Evolutionary conservation across 23 red algal species (phyloP).

Genomic region (Gracilariopsis chorda): DNA sequence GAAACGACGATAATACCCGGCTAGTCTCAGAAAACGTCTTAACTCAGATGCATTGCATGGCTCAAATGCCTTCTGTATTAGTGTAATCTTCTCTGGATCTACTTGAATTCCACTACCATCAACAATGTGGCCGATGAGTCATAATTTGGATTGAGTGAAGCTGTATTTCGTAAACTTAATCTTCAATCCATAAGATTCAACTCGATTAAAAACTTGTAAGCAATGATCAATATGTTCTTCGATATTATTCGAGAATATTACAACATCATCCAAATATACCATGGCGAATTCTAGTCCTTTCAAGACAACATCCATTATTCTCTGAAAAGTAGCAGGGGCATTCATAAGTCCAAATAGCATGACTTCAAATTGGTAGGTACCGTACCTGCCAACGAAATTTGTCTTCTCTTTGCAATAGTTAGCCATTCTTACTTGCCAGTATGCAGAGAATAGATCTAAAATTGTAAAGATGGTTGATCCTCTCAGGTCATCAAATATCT

Average conservation of each 20-base stretch:
- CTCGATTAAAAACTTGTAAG: background rate
- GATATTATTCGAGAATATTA: background rate
- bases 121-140: background rate
- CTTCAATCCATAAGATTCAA: background rate
- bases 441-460: background rate
- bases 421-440: background rate
- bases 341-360: constrained; percentile 4
- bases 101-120: background rate
- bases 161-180: background rate
- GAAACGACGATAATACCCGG: background rate
- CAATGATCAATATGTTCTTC: background rate
- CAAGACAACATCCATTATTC: background rate
- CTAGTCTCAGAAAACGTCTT: background rate
- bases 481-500: constrained; percentile 13
- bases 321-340: constrained; percentile 1
- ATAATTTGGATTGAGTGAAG: background rate
- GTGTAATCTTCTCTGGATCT: background rate
- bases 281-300: background rate
- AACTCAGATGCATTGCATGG: background rate
- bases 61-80: background rate
- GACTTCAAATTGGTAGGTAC: constrained; percentile 6
- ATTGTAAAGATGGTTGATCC: background rate
- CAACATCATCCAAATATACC: background rate
- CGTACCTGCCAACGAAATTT: background rate
- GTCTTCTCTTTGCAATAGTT: background rate